phyloP scores from a whole-genome alignment of 2,329 filamentous ascomycete genomes.

The Metarhizium guizhouense region DNA sequence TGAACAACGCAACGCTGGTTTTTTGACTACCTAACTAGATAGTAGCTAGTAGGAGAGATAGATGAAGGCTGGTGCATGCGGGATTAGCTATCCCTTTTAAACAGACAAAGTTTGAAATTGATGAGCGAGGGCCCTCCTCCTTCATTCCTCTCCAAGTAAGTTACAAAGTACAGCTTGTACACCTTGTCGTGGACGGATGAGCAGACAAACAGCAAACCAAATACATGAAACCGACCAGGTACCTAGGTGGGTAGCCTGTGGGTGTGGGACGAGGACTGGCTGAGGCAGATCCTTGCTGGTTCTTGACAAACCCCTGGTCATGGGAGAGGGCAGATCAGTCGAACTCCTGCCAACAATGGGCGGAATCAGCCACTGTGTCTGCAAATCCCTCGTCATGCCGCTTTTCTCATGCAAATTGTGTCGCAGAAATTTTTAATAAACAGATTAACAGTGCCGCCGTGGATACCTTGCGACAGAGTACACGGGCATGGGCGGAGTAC shows the following conservation, averaged over 20 bases:
- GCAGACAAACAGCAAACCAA: constrained; percentile 1
- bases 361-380: neutral
- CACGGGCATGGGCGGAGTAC: too few species aligned
- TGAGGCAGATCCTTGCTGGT: constrained; percentile 3
- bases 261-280: neutral
- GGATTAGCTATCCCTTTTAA: neutral
- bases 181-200: too few species aligned
- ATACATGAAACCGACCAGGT: constrained; percentile 5
- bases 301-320: constrained; percentile 1
- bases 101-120: neutral
- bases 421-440: neutral
- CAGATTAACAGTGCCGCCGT: neutral
- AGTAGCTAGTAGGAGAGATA: neutral
- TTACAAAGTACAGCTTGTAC: too few species aligned
- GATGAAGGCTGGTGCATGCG: neutral
- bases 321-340: neutral
- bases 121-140: neutral
- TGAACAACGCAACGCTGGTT: constrained; percentile 2
- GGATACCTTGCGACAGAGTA: neutral
- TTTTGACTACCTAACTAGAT: neutral
- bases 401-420: neutral
- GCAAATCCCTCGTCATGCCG: neutral
- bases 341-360: neutral
- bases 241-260: neutral
- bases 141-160: neutral